A percentile compares a stretch with the other conserved stretches of the same genome.
Conservation (phyloP, 805 yeast species). For the Yamadazyma laniorum region DNA sequence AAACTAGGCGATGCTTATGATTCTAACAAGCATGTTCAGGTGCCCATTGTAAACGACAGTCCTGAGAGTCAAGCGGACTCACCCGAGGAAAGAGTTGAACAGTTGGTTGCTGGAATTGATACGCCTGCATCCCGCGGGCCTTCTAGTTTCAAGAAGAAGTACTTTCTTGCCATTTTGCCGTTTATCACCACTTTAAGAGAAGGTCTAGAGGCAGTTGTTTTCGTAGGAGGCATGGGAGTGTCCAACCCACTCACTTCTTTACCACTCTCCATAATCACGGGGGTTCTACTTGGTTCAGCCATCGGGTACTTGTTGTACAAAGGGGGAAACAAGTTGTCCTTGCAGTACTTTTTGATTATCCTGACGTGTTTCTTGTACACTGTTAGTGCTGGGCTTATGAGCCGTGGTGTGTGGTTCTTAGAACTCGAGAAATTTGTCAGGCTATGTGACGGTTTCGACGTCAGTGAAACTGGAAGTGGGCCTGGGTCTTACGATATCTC, state of each 20-base stretch:
- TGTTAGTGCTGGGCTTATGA: slow-evolving; percentile 45
- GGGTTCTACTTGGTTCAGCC: slow-evolving; percentile 27
- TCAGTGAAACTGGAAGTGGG: slow-evolving; percentile 44
- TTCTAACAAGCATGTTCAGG: slow-evolving; percentile 1
- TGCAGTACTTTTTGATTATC: slow-evolving; percentile 39
- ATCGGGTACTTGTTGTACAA: slow-evolving; percentile 37
- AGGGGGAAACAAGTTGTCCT: slow-evolving; percentile 41
- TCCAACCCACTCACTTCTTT: slow-evolving; percentile 30
- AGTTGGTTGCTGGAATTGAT: too few species aligned
- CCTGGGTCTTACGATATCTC: slow-evolving; percentile 45
- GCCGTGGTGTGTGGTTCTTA: slow-evolving; percentile 45
- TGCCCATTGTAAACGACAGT: background rate
- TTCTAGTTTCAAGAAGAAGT: slow-evolving; percentile 10
- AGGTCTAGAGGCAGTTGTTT: slow-evolving; percentile 44
- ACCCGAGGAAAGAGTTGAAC: background rate
- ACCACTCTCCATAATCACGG: slow-evolving; percentile 31
- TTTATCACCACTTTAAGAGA: slow-evolving; percentile 41
- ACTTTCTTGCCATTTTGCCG: slow-evolving; percentile 38
- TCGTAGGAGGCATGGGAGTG: slow-evolving; percentile 43
- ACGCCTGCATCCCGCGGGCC: background rate
- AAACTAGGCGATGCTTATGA: slow-evolving; percentile 43
- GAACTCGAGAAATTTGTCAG: slow-evolving; percentile 40
- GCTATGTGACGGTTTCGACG: slow-evolving; percentile 41
- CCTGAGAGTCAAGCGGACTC: background rate
- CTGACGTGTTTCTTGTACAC: slow-evolving; percentile 42